Base-by-base conservation (phyloP, 2,329 filamentous ascomycete genomes). In the Uncinocarpus reesii region DNA sequence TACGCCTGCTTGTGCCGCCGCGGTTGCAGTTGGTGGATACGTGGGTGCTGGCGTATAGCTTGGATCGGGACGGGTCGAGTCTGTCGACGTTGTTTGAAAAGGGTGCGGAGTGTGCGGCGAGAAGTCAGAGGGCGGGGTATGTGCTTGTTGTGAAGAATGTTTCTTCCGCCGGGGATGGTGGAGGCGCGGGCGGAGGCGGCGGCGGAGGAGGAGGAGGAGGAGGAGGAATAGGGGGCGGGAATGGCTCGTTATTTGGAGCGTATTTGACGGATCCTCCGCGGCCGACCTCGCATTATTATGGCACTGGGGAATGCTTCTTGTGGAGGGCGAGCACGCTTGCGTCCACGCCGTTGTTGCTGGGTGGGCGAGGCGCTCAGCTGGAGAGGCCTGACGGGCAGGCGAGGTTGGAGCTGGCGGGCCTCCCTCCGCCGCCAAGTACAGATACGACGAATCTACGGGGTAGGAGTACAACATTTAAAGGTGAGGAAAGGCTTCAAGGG, bases 221-320 rank as follows among this genome's bases (percentile, higher is more conserved):
- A 16, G 61, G 62, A 23, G 20, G 21, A 2, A 16, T 13, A 35
- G 8, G 83, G 77, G 24, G 37, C 21, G 41, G 32, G 11, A 28
- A 16, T 2, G 58, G 60, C 20, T 60, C 67, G 21, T 77, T 87
- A 35, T 98, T 98, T 63, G 92, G 92, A 61, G 89, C 89, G 46
- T 96, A 96, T 65, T 79, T 96, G 47, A 93, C 87, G 45, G 90
- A 98, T 63, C 75, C 84, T 43, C 89, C 90, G 8, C 85, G 84
- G 57, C 86, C 87, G 0, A 73, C 80, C 1, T 70, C 86, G 2
- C 84, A 89, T 54, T 98, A 95, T 72, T 98, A 86, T 65, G 92
- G 92, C 59, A 95, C 87, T 10, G 92, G 92, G 59, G 92, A 98
- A 67, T 96, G 90, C 67, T 98, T 93, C 65, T 78, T 93, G 54